Evolutionary conservation across 306 rosid genomes (phyloP).

Genomic region (Dryas octopetala): DNA sequence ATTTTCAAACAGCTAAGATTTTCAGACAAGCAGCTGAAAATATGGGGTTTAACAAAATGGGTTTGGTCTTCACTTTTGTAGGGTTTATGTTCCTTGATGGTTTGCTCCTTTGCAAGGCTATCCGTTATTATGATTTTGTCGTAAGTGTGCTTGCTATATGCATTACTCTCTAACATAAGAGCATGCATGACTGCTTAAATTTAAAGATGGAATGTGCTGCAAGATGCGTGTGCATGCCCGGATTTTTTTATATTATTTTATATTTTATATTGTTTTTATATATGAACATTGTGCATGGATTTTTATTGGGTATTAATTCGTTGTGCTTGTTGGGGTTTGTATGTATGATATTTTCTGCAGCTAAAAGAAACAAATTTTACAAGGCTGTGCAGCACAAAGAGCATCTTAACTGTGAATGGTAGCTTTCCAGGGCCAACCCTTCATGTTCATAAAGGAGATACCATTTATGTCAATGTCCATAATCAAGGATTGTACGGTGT

Average conservation of each 20-base stretch:
- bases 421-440: slow-evolving; percentile 39
- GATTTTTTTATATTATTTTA: no score
- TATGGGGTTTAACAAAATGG: background rate
- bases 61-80: background rate
- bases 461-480: slow-evolving; percentile 25
- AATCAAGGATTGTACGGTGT: slow-evolving; percentile 31
- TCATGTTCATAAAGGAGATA: slow-evolving; percentile 33
- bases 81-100: slow-evolving; percentile 3
- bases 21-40: slow-evolving; percentile 4
- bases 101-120: background rate
- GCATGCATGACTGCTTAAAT: no score
- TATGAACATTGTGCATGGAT: no score
- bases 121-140: slow-evolving; percentile 1
- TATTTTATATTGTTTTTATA: no score
- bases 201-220: no score
- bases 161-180: no score
- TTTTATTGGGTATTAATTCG: no score
- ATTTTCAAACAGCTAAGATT: background rate
- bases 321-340: no score
- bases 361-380: slow-evolving; percentile 17
- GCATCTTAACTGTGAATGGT: slow-evolving; percentile 21
- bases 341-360: background rate
- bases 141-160: slow-evolving; percentile 11
- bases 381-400: slow-evolving; percentile 21
- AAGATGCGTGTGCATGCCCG: background rate